These are phyloP conservation scores for Mucor velutinosus DNA, from an alignment of 371 early-diverging fungal species.

Conservation along the genomic window DNA sequence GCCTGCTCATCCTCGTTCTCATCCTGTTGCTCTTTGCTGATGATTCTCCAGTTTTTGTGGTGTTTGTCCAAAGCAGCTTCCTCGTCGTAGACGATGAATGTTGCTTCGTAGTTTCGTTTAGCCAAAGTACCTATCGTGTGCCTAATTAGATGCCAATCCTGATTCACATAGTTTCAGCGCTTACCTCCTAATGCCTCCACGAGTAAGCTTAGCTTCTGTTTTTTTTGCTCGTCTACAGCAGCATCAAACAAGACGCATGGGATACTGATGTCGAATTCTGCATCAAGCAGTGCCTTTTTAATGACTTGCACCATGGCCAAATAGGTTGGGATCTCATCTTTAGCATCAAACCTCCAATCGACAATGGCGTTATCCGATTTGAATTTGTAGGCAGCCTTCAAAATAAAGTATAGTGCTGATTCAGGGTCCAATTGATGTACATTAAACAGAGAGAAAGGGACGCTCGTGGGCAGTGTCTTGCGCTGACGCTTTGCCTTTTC, in stretches of 20 bases:
- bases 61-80: conserved; percentile 13
- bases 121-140: conserved; percentile 34
- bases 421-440: conserved; percentile 30
- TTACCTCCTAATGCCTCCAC: conserved; percentile 58
- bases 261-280: conserved; percentile 34
- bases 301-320: conserved; percentile 49
- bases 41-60: conserved; percentile 23
- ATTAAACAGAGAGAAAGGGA: conserved; percentile 58
- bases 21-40: not conserved
- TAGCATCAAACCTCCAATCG: conserved; percentile 60
- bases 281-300: conserved; percentile 32
- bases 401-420: conserved; percentile 50
- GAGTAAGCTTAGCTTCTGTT: conserved; percentile 34
- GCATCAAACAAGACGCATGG: conserved; percentile 53
- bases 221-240: conserved; percentile 41
- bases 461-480: conserved; percentile 33
- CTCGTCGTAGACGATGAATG: conserved; percentile 59
- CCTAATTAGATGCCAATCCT: not conserved
- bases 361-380: conserved; percentile 47
- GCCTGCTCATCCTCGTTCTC: conserved; percentile 48
- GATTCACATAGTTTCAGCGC: not conserved
- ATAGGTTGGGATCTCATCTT: conserved; percentile 39
- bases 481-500: conserved; percentile 17
- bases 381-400: conserved; percentile 59
- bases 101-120: conserved; percentile 43